Conservation (phyloP, 2,329 filamentous ascomycete genomes). For the Aspergillus nomiae region DNA sequence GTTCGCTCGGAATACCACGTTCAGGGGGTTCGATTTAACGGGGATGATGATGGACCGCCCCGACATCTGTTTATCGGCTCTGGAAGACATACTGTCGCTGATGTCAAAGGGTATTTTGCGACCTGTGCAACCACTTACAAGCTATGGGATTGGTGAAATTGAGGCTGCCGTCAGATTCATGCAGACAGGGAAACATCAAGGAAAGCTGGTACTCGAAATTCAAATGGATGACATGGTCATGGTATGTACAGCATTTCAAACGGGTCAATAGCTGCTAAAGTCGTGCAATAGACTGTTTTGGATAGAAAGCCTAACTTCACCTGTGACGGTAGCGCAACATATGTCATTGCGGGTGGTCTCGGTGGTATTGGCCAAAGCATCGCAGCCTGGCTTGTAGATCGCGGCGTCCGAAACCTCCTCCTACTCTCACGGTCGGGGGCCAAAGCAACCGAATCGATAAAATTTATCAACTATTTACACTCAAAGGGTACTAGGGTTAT, state of each 20-base stretch:
- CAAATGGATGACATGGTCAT: no score
- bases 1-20: conserved; percentile 12
- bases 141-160: background rate
- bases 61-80: background rate
- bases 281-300: conserved; percentile 8
- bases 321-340: conserved; percentile 21
- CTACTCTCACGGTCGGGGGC: conserved; percentile 23
- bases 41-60: conserved; percentile 9
- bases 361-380: conserved; percentile 36
- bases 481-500: background rate
- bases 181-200: no score
- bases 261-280: background rate
- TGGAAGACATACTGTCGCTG: conserved; percentile 4
- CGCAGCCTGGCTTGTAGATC: conserved; percentile 34
- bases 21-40: conserved; percentile 9
- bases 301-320: conserved; percentile 1
- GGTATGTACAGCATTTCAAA: no score
- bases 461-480: conserved; percentile 6
- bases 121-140: conserved; percentile 26
- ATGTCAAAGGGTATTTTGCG: conserved; percentile 22
- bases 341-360: conserved; percentile 36
- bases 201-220: no score
- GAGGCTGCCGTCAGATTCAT: no score
- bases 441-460: background rate
- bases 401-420: conserved; percentile 37